Evolutionary conservation across 495 filamentous ascomycete species (phyloP).

Genomic region (Mycothermus thermophilus): DNA sequence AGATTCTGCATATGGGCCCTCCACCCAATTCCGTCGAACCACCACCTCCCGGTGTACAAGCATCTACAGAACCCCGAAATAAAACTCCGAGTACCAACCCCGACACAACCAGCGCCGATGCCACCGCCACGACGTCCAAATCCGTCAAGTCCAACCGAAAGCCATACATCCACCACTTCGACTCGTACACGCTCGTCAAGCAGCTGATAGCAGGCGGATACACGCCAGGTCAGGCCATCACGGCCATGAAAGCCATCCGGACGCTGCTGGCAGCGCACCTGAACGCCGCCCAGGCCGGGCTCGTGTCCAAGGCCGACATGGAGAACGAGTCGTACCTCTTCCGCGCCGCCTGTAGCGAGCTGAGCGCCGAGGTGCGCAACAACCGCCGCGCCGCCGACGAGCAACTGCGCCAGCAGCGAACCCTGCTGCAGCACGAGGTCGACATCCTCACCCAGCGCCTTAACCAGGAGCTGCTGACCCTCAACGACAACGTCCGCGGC

Average conservation of each 20-base stretch:
- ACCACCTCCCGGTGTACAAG: constrained; percentile 1
- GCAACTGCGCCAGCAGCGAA: constrained; percentile 64
- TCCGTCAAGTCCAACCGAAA: too few relatives aligned
- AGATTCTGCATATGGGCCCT: constrained; percentile 46
- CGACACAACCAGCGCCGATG: too few relatives aligned
- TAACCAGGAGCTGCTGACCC: constrained; percentile 58
- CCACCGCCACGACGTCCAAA: too few relatives aligned
- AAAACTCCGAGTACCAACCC: constrained; percentile 17
- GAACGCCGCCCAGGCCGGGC: constrained; percentile 55
- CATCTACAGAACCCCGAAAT: constrained; percentile 18
- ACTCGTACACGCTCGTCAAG: constrained; percentile 76
- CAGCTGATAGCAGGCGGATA: constrained; percentile 59
- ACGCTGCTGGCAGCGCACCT: constrained; percentile 63
- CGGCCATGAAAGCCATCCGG: constrained; percentile 79
- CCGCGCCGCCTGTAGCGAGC: constrained; percentile 82
- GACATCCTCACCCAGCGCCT: constrained; percentile 77
- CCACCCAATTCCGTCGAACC: constrained; percentile 28
- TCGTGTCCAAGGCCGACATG: constrained; percentile 67
- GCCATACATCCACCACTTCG: constrained; percentile 83
- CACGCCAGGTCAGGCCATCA: constrained; percentile 52
- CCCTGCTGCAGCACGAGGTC: constrained; percentile 80
- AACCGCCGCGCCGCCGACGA: constrained; percentile 46
- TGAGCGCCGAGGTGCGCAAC: constrained; percentile 65
- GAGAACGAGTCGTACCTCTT: constrained; percentile 92
- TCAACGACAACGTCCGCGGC: constrained; percentile 85